A percentile compares a stretch with the other conserved stretches of the same genome.
These are phyloP conservation scores for Rachicladosporium sp. DNA, from an alignment of 2,329 filamentous ascomycete species.

Conservation along the genomic window DNA sequence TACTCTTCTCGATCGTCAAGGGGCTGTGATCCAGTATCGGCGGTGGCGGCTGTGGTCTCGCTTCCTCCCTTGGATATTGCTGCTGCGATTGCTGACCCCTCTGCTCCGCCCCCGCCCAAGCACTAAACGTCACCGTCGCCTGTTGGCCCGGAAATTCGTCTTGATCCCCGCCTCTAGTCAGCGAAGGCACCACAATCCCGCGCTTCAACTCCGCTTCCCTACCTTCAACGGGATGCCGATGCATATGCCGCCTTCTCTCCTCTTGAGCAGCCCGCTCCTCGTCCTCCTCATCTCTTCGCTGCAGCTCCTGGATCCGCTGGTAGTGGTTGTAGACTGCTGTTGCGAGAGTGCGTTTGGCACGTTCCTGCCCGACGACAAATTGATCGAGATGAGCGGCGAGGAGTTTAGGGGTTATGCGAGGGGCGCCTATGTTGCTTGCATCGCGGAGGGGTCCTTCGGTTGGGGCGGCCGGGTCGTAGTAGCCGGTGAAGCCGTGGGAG, in stretches of 20 bases:
- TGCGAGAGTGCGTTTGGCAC: conserved; percentile 85
- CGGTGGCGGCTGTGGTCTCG: conserved; percentile 13
- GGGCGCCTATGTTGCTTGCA: conserved; percentile 44
- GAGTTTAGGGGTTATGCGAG: conserved; percentile 47
- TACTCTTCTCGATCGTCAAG: conserved; percentile 86
- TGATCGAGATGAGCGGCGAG: conserved; percentile 88
- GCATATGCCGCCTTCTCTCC: conserved; percentile 52
- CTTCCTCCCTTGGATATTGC: conserved; percentile 8
- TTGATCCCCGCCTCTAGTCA: conserved; percentile 25
- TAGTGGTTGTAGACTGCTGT: conserved; percentile 96
- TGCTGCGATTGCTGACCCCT: conserved; percentile 4
- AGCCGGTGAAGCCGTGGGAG: conserved; percentile 48
- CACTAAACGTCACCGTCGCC: conserved; percentile 30
- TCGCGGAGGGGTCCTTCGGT: conserved; percentile 52
- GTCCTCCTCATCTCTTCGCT: conserved; percentile 67
- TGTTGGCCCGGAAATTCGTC: conserved; percentile 54
- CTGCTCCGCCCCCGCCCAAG: conserved; percentile 6
- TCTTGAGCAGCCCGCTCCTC: conserved; percentile 61
- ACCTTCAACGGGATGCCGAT: conserved; percentile 67
- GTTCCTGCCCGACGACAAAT: conserved; percentile 91
- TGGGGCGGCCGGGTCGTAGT: conserved; percentile 50
- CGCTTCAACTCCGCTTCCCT: conserved; percentile 22
- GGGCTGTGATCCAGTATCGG: conserved; percentile 43
- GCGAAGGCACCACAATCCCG: conserved; percentile 22
- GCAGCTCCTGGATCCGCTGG: conserved; percentile 65